Evolutionary conservation across 177 flowering plant genomes (phyloP), one percentile per base, ranked within the genome.

Genomic region (Telopea speciosissima): DNA sequence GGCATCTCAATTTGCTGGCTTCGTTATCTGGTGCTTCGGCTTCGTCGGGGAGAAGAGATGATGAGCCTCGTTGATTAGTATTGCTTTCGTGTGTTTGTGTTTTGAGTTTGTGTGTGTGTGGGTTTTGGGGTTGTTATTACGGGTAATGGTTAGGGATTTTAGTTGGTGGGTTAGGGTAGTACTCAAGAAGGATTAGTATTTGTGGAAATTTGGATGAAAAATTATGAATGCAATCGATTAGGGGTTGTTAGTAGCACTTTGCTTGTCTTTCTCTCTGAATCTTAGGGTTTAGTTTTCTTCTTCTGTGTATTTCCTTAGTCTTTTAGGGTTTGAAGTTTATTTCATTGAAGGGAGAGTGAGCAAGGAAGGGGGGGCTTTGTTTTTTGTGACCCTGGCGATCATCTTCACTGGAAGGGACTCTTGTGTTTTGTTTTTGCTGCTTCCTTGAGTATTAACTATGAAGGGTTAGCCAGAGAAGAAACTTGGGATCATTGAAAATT

Each of bases 1-100:
- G 93, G 0, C 95, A 93, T 77, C 86, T 93, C 67, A 90, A 93
- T 79, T 84, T 93, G 76, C 81, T 93, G 12, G 95, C 98, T n/a
- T 88, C 97, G 0, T 76, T 93, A 68, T 89, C 97, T 1, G 88
- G 88, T 24, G 81, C 87, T n/a, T 74, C 80, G 24, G 78, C 84
- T 6, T 81, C 85, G 1, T 72, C 81, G 3, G 83, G 85, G 5
- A 85, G 86, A 45, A 72, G 89, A 78, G 98, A 89, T n/a, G 89
- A 86, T 5, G 96, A 89, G 65, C 85, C 76, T 36, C 91, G 85
- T 71, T 88, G 84, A 85, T 72, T 68, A 14, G 12, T 26, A 65
- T 62, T 24, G 33, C 12, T 25, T 7, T 26, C 26, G 36, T 26
- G 65, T 62, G 65, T 17, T 14, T 6, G 26, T 5, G 40, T 36